Percentiles rank a stretch among this genome's conserved stretches.
phyloP scores from a whole-genome alignment of 2,329 filamentous ascomycete genomes.

The Coniochaeta sp. region DNA sequence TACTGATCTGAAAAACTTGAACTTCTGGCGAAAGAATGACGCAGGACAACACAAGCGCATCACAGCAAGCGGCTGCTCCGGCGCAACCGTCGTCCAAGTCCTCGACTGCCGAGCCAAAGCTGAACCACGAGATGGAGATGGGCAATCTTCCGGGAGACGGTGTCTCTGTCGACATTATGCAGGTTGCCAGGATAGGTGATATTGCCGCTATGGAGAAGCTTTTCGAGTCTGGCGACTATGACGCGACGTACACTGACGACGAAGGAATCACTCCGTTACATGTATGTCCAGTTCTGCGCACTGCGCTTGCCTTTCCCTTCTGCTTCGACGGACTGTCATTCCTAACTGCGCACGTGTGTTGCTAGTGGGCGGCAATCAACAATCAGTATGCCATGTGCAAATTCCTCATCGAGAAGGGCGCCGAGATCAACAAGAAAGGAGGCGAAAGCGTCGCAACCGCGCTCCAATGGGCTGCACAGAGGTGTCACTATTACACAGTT shows the following conservation, averaged over 20 bases:
- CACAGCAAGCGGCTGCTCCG: constrained; percentile 31
- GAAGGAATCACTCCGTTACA: constrained; percentile 95
- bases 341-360: constrained; percentile 1
- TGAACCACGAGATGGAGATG: constrained; percentile 51
- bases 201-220: constrained; percentile 80
- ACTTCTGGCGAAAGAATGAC: constrained; percentile 19
- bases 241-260: constrained; percentile 76
- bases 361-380: constrained; percentile 96
- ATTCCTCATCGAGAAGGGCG: constrained; percentile 77
- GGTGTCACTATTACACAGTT: constrained; percentile 94
- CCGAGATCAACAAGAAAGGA: constrained; percentile 90
- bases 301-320: constrained; percentile 10
- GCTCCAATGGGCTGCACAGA: constrained; percentile 93
- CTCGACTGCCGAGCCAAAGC: constrained; percentile 27
- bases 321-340: background rate
- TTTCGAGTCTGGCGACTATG: constrained; percentile 74
- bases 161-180: constrained; percentile 81
- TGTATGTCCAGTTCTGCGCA: constrained; percentile 42
- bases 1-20: background rate
- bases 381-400: constrained; percentile 97
- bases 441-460: constrained; percentile 92
- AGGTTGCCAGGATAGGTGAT: constrained; percentile 83
- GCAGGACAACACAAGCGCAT: constrained; percentile 22
- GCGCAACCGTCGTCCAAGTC: constrained; percentile 47
- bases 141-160: constrained; percentile 36